Evolutionary conservation across 148 eudicot genomes (phyloP), one percentile per base, ranked within the genome.

Genomic region (Rhododendron vialii): DNA sequence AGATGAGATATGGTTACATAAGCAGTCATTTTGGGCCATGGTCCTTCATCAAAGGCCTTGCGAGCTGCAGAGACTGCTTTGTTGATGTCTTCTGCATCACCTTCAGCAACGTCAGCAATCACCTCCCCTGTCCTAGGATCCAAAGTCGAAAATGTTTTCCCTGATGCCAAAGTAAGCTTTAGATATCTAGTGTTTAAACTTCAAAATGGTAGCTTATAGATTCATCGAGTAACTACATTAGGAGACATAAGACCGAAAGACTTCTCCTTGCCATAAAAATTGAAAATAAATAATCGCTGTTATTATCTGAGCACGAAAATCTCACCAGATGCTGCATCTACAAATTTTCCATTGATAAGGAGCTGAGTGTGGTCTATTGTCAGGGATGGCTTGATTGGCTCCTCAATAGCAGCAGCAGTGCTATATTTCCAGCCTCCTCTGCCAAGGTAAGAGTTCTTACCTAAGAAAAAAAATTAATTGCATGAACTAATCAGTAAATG

Each of bases 21-120:
- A 89, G 96, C 96, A 82, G 96, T 88, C 94, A 93, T 90, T 89
- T 65, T 93, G 2, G 94, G 93, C 96, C 96, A 93, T 18, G 96
- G 94, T 41, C 96, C 96, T 85, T 92, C 91, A 84, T 93, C 96
- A 35, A 93, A 93, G 15, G 96, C 96, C 89, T 91, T 90, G 53
- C 96, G 92, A 77, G 96, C 96, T 85, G 91, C 94, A 80, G 88
- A 55, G n/a, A 93, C 96, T 53, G 96, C 96, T 45, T 91, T 89
- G 86, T 93, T 88, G 80, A 93, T 86, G 77, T 93, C 96, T 88
- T 93, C 93, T 53, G 86, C 89, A 90, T 92, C 94, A 61, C 93
- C 94, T 84, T 93, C 94, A 13, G 94, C 90, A 84, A 93, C 94
- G 80, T 92, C 86, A 45, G 92, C 87, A 57, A 93, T 93, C 85